A percentile compares a stretch with the other conserved stretches of the same genome.
Evolutionary conservation across 495 filamentous ascomycete genomes (phyloP).

Genomic region (Lepraria neglecta): DNA sequence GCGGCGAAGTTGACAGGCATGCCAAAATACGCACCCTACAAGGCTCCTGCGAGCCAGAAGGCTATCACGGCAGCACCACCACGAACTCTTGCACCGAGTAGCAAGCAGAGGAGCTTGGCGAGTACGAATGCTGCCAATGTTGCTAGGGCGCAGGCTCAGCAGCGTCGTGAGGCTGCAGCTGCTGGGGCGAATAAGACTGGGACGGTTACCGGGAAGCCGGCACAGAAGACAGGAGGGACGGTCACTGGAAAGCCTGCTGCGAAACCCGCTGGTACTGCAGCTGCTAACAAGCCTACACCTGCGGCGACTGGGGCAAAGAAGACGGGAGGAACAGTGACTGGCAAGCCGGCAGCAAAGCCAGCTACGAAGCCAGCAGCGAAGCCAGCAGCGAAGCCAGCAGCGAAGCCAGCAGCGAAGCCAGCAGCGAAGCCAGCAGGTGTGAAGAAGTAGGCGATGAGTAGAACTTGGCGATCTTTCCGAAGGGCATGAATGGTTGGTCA

Average conservation of each 20-base stretch:
- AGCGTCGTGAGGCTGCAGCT: not conserved
- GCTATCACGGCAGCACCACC: not conserved
- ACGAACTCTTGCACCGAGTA: not conserved
- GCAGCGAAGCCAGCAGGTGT: no score
- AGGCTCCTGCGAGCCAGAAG: not conserved
- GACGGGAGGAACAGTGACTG: not conserved
- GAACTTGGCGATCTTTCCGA: no score
- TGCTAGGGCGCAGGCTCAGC: constrained; percentile 12
- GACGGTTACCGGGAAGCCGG: not conserved
- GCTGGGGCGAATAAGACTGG: not conserved
- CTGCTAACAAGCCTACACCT: constrained; percentile 3
- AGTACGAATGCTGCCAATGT: constrained; percentile 11
- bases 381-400: not conserved
- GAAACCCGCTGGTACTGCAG: not conserved
- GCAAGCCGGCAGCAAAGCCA: not conserved
- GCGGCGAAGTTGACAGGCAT: constrained; percentile 16
- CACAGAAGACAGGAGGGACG: not conserved
- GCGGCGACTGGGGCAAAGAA: not conserved
- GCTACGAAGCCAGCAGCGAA: not conserved
- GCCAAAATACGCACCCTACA: constrained; percentile 10
- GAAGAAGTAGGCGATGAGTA: no score
- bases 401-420: no score
- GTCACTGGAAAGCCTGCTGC: not conserved
- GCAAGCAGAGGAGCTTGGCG: constrained; percentile 7
- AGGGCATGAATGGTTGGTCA: no score